Evolutionary conservation across 2,329 filamentous ascomycete genomes (phyloP).

Genomic region (Fusarium sp.): DNA sequence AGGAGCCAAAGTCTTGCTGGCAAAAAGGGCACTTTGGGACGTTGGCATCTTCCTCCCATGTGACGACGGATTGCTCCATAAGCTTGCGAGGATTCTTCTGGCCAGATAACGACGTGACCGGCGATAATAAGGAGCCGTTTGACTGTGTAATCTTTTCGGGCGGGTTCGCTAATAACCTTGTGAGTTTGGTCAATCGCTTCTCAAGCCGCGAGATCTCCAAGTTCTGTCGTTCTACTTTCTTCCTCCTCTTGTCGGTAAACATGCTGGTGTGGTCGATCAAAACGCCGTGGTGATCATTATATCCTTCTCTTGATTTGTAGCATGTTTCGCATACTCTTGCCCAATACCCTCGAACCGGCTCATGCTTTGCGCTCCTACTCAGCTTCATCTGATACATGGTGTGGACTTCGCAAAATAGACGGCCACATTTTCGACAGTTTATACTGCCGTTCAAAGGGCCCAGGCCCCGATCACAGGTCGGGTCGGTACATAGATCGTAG

Average conservation of each 20-base stretch:
- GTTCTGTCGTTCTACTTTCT: conserved; percentile 86
- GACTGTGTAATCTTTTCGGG: conserved; percentile 74
- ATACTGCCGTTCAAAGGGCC: conserved; percentile 86
- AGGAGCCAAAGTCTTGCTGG: conserved; percentile 94
- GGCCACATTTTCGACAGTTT: conserved; percentile 94
- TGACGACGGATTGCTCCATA: conserved; percentile 92
- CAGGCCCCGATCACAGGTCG: conserved; percentile 84
- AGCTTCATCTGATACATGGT: conserved; percentile 99
- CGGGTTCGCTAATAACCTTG: conserved; percentile 83
- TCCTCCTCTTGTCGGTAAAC: conserved; percentile 81
- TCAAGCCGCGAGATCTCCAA: conserved; percentile 92
- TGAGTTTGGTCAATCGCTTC: conserved; percentile 92
- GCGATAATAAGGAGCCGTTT: conserved; percentile 70
- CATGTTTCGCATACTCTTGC: conserved; percentile 98
- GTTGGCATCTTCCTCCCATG: conserved; percentile 92
- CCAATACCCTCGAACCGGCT: conserved; percentile 92
- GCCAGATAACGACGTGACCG: conserved; percentile 73
- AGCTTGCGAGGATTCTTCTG: conserved; percentile 84
- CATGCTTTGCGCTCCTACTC: conserved; percentile 88
- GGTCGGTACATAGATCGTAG: conserved; percentile 89
- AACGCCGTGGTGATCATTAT: conserved; percentile 88
- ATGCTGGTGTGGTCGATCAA: conserved; percentile 79
- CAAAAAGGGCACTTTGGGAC: conserved; percentile 92
- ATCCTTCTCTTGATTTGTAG: conserved; percentile 95
- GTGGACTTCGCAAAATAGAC: conserved; percentile 95